phyloP scores from a whole-genome alignment of 2,329 filamentous ascomycete species.

The Cercospora citrullina region DNA sequence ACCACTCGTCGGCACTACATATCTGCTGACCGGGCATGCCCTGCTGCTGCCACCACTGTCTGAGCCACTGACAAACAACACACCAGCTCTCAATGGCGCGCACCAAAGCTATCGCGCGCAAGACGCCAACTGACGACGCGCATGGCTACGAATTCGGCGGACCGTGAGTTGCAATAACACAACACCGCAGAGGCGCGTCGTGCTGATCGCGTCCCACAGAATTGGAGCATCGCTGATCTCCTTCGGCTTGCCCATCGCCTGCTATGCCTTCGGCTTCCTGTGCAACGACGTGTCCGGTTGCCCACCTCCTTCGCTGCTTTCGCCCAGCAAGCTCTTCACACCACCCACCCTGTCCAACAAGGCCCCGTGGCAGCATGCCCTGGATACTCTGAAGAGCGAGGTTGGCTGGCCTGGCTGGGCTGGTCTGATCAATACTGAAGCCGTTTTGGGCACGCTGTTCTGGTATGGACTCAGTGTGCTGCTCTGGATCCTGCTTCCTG shows the following conservation, averaged over 20 bases:
- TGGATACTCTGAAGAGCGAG: conserved; percentile 73
- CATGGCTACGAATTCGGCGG: conserved; percentile 52
- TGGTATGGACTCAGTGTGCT: conserved; percentile 78
- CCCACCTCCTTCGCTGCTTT: conserved; percentile 76
- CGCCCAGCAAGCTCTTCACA: conserved; percentile 63
- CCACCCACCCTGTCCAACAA: conserved; percentile 33
- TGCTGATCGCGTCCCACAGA: conserved; percentile 48
- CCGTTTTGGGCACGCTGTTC: conserved; percentile 67
- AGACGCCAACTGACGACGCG: conserved; percentile 23
- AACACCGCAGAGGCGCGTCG: background rate
- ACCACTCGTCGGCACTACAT: background rate
- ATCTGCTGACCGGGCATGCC: background rate
- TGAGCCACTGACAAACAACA: background rate
- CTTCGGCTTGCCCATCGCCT: conserved; percentile 74
- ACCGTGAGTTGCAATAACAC: conserved; percentile 43
- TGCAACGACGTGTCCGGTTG: conserved; percentile 95
- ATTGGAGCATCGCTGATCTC: conserved; percentile 75
- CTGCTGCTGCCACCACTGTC: background rate
- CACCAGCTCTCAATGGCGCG: conserved; percentile 10
- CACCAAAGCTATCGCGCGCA: conserved; percentile 8
- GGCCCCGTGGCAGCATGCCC: conserved; percentile 45
- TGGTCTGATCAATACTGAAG: conserved; percentile 69
- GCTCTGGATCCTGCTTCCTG: conserved; percentile 76
- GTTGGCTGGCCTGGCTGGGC: conserved; percentile 78
- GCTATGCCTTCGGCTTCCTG: conserved; percentile 77